Conservation (phyloP, 2,329 filamentous ascomycete species). For the Sporothrix globosa region DNA sequence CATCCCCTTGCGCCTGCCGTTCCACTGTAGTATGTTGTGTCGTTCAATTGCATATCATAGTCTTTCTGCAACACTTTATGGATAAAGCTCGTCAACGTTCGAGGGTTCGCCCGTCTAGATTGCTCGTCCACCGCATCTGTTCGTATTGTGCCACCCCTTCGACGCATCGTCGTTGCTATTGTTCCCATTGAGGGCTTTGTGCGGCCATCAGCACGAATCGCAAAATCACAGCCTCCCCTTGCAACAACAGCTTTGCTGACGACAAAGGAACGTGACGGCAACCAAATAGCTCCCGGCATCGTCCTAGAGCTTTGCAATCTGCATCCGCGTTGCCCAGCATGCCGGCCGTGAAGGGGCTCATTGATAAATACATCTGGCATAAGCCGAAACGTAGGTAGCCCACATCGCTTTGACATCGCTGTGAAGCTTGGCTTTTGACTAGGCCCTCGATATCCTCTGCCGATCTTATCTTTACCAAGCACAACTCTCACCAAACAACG, state of each 20-base stretch:
- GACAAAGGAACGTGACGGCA: conserved; percentile 5
- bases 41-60: background rate
- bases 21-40: background rate
- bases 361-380: conserved; percentile 38
- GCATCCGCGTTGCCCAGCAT: conserved; percentile 30
- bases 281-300: background rate
- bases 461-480: background rate
- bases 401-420: background rate
- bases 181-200: conserved; percentile 22
- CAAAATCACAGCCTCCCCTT: conserved; percentile 14
- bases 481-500: background rate
- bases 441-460: background rate
- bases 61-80: background rate
- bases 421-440: background rate
- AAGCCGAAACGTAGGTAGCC: conserved; percentile 34
- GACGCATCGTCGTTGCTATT: background rate
- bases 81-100: conserved; percentile 8
- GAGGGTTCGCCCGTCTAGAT: background rate
- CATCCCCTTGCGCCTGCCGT: conserved; percentile 5
- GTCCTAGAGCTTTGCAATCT: background rate
- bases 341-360: conserved; percentile 37
- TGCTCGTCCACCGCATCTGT: background rate
- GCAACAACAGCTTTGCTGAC: background rate
- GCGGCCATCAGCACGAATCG: background rate
- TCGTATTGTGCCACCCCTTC: conserved; percentile 14